phyloP scores from a whole-genome alignment of 345 rosid genomes.

The Atalantia buxifolia region DNA sequence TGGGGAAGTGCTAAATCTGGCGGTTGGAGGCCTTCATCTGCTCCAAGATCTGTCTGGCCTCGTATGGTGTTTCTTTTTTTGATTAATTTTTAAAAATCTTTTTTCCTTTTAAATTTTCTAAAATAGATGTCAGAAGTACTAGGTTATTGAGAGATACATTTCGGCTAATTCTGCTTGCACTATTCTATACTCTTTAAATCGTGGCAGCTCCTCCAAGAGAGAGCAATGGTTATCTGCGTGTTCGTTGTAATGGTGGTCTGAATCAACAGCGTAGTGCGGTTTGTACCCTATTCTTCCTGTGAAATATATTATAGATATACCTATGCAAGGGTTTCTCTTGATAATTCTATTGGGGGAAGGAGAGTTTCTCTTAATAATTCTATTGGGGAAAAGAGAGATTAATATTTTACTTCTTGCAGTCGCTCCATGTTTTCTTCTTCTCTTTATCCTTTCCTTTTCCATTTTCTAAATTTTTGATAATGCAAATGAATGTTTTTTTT shows the following conservation, averaged over 20 bases:
- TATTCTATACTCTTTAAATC: background rate
- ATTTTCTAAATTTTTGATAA: too few species aligned
- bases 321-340: background rate
- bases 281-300: conserved; percentile 25
- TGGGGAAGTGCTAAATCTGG: conserved; percentile 89
- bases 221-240: conserved; percentile 89
- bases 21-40: conserved; percentile 96
- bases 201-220: conserved; percentile 82
- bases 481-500: background rate
- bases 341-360: background rate
- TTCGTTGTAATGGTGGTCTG: conserved; percentile 96
- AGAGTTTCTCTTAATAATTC: background rate
- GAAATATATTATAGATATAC: background rate
- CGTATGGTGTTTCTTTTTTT: conserved; percentile 35
- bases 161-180: background rate
- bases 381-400: background rate
- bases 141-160: background rate
- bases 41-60: conserved; percentile 94
- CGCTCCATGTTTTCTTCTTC: background rate
- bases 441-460: background rate
- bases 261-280: conserved; percentile 99
- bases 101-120: background rate
- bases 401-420: background rate
- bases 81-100: too few species aligned
- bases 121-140: background rate